Evolutionary conservation across 1,284 basidiomycete genomes (phyloP).

Genomic region (Irpex rosettiformis): DNA sequence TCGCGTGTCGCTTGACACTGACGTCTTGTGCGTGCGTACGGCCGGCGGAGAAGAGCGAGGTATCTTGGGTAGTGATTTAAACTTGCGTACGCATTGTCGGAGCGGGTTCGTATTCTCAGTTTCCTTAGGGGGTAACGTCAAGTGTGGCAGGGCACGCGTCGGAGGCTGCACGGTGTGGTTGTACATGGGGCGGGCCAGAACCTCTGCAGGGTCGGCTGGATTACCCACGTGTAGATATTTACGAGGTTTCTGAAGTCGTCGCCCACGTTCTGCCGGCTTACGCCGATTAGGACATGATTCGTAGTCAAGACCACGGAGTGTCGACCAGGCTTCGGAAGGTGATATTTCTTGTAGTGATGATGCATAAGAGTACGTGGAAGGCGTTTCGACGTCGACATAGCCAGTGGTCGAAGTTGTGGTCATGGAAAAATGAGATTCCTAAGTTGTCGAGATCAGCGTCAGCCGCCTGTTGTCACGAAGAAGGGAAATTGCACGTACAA

Average conservation of each 20-base stretch:
- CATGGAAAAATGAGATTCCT: slow-evolving; percentile 49
- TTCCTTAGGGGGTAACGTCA: not conserved
- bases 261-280: slow-evolving; percentile 15
- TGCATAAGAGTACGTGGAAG: slow-evolving; percentile 16
- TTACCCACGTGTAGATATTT: slow-evolving; percentile 12
- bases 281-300: slow-evolving; percentile 19
- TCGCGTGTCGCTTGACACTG: not conserved
- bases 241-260: slow-evolving; percentile 23
- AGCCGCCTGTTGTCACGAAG: not conserved
- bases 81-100: not conserved
- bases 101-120: not conserved
- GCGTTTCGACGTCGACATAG: slow-evolving; percentile 36
- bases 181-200: slow-evolving; percentile 29
- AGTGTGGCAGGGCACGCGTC: not conserved
- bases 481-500: slow-evolving; percentile 22
- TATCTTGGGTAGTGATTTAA: slow-evolving; percentile 5
- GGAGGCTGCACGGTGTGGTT: slow-evolving; percentile 20
- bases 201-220: slow-evolving; percentile 28
- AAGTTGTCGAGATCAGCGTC: not conserved
- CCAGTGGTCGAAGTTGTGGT: slow-evolving; percentile 49
- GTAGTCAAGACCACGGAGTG: slow-evolving; percentile 14
- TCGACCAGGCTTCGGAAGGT: slow-evolving; percentile 14
- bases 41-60: not conserved
- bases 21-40: not conserved
- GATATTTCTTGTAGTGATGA: slow-evolving; percentile 9